Evolutionary conservation across 2,329 filamentous ascomycete species (phyloP), one percentile per base, ranked within the genome.

Genomic region (Colletotrichum sidae): DNA sequence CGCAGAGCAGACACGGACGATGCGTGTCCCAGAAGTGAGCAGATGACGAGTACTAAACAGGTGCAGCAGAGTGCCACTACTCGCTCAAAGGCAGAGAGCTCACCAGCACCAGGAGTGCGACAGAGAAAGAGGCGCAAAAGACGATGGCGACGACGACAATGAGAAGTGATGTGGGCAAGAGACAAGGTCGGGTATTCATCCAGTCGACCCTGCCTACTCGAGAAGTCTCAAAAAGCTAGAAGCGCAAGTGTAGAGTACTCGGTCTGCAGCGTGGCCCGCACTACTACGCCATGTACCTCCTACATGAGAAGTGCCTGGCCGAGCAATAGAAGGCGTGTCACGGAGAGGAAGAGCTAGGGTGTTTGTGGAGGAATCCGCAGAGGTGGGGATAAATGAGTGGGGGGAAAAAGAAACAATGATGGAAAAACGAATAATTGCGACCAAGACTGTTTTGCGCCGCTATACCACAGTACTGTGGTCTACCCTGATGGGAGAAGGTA

Each of bases 201-300:
- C 49, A 54, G 55, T 58, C 54, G 59, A 64, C 59, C 59, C 63
- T 63, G 59, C 59, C 59, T 49, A 63, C 49, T 66, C 34, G 5
- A 47, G 52, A 57, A 67, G 65, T 67, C 64, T 67, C 64, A 67
- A 60, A 55, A 51, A 64, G 59, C 59, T 42, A 58, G 51, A 57
- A 65, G 46, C 25, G 25, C 25, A 25, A 5, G 25, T 25, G 4
- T 25, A 25, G 25, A 25, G 25, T 25, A 25, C 25, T 25, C 4
- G 4, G 25, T 25, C 25, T 25, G 4, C 25, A 25, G 13, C 2
- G 15, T 46, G 63, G 49, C 60, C 47, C 35, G 54, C 52, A 54
- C 41, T 42, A 41, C 46, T 39, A 46, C 25, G 44, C 13, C 42
- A 44, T 44, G 42, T 44, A 44, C 42, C 13, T 44, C 4, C 4